Evolutionary conservation across 2,329 filamentous ascomycete genomes (phyloP).

Genomic region (Fusarium gaditjirri): DNA sequence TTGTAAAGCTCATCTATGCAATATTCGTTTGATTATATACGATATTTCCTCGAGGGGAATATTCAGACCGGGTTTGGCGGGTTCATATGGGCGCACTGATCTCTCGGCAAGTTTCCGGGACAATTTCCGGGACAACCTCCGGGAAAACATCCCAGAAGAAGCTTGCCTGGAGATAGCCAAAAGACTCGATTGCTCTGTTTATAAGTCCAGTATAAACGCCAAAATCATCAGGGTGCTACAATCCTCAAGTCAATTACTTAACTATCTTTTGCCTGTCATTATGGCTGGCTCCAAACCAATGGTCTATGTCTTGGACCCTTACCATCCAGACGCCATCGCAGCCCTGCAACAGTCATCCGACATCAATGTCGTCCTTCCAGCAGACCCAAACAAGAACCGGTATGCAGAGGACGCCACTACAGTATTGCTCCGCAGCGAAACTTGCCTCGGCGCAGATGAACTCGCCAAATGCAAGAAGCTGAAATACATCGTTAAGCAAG

Average conservation of each 20-base stretch:
- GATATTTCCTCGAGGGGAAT: fast-evolving
- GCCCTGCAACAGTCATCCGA: fast-evolving
- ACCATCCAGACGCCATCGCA: background rate
- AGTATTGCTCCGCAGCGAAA: background rate
- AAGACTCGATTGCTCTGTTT: fast-evolving
- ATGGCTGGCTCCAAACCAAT: background rate
- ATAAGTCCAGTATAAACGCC: background rate
- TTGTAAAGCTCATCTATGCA: fast-evolving
- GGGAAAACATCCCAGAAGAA: background rate
- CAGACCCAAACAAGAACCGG: fast-evolving
- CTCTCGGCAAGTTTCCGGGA: background rate
- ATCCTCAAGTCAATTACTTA: too few species aligned
- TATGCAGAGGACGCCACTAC: background rate
- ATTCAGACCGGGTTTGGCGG: background rate
- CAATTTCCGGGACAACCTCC: fast-evolving
- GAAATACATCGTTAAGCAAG: background rate
- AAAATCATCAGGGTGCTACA: too few species aligned
- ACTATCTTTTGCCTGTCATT: background rate
- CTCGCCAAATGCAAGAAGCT: fast-evolving
- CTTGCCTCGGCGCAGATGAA: background rate
- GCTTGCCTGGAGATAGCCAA: fast-evolving
- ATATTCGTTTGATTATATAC: fast-evolving
- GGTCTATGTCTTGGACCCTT: background rate
- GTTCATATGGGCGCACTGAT: fast-evolving
- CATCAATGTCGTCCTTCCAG: background rate